Evolutionary conservation across 306 rosid species (phyloP).

Genomic region (Cucumis melo): DNA sequence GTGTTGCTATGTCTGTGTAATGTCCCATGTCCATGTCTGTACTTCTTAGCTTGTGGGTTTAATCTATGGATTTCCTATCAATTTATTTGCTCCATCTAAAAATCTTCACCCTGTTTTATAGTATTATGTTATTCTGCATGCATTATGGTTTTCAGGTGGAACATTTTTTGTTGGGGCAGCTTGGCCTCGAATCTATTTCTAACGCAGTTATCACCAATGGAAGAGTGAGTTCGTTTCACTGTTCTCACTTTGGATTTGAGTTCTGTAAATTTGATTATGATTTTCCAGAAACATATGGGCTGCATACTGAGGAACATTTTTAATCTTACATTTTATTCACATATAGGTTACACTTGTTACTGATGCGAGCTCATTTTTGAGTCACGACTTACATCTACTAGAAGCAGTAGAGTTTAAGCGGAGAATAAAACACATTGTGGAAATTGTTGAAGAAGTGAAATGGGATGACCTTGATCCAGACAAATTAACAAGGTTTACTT

Average conservation of each 20-base stretch:
- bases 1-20: too few species aligned
- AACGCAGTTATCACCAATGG: slow-evolving; percentile 91
- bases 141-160: slow-evolving; percentile 38
- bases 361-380: slow-evolving; percentile 57
- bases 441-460: slow-evolving; percentile 65
- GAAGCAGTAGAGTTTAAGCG: slow-evolving; percentile 75
- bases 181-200: slow-evolving; percentile 55
- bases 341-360: slow-evolving; percentile 43
- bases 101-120: background rate
- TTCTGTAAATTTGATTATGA: background rate
- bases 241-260: background rate
- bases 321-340: slow-evolving; percentile 11
- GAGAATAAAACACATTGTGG: slow-evolving; percentile 77
- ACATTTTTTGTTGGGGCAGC: slow-evolving; percentile 29
- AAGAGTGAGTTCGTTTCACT: slow-evolving; percentile 51
- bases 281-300: background rate
- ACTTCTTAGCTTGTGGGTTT: background rate
- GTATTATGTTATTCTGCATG: slow-evolving; percentile 2
- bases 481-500: slow-evolving; percentile 59
- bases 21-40: too few species aligned
- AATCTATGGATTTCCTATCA: background rate
- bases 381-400: slow-evolving; percentile 84
- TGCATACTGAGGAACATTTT: background rate
- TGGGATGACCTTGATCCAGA: slow-evolving; percentile 87
- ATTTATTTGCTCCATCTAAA: background rate